These are phyloP conservation scores for Asparagopsis taxiformis DNA, from an alignment of 31 red algal genomes.

Conservation along the genomic window DNA sequence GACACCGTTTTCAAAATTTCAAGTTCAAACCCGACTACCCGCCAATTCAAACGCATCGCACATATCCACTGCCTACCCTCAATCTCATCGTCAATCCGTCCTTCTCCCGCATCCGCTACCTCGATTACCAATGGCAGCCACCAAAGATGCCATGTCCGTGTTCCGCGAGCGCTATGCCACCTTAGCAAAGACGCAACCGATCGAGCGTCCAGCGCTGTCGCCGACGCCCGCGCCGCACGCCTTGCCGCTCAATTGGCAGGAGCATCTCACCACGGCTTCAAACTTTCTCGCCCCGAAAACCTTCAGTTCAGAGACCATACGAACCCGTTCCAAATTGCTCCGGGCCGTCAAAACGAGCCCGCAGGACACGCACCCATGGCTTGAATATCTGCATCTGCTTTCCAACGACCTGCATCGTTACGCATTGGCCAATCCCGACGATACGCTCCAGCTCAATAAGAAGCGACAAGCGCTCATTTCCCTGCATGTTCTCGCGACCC, in stretches of 20 bases:
- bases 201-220: no score
- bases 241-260: constrained; percentile 27
- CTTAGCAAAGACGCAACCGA: no score
- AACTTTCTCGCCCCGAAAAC: constrained; percentile 12
- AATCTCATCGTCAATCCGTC: no score
- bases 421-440: not conserved
- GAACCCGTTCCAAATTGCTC: constrained; percentile 1
- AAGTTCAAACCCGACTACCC: no score
- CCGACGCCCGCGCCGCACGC: no score
- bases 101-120: no score
- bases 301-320: constrained; percentile 1
- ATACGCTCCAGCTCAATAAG: not conserved
- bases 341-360: constrained; percentile 36
- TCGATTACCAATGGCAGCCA: no score
- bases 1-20: no score
- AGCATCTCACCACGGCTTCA: constrained; percentile 11
- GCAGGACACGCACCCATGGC: constrained; percentile 1
- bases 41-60: no score
- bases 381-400: constrained; percentile 7
- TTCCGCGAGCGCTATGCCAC: no score
- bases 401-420: constrained; percentile 8
- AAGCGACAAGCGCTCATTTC: constrained; percentile 43
- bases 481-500: constrained; percentile 44
- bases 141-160: no score
- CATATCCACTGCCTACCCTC: no score